phyloP scores from a whole-genome alignment of 345 rosid species.

The Gossypium raimondii region DNA sequence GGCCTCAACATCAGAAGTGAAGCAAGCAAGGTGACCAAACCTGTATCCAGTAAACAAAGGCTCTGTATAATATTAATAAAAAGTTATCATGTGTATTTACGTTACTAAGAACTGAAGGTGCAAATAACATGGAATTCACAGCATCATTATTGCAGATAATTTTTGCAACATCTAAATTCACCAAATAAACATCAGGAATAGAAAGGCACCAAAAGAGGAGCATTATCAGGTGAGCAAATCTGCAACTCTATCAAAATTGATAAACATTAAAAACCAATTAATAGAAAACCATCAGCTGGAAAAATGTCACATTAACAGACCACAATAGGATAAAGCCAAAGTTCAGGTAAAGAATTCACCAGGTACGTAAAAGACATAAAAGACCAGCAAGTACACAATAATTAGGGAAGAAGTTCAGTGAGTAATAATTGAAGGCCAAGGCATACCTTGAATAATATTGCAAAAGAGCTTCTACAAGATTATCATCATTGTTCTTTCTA shows the following conservation, averaged over 20 bases:
- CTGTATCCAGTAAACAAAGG: conserved; percentile 38
- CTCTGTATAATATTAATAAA: conserved; percentile 11
- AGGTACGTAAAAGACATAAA: background rate
- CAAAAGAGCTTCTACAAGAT: conserved; percentile 55
- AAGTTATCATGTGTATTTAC: background rate
- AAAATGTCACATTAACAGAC: background rate
- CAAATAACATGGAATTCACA: background rate
- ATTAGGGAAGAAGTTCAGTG: background rate
- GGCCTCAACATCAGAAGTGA: conserved; percentile 68
- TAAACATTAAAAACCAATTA: background rate
- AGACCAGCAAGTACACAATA: background rate
- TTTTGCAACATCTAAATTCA: background rate
- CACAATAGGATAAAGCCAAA: background rate
- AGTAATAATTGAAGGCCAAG: background rate
- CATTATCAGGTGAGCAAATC: background rate
- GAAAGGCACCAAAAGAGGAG: background rate
- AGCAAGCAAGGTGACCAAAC: conserved; percentile 95
- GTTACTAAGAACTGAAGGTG: background rate
- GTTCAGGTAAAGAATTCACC: background rate
- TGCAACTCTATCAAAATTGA: background rate
- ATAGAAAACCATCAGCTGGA: background rate
- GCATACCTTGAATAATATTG: conserved; percentile 67
- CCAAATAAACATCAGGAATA: background rate
- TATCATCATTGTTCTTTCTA: conserved; percentile 60
- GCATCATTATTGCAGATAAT: background rate